phyloP scores from a whole-genome alignment of 2,329 filamentous ascomycete genomes.

The Blastomyces silverae region DNA sequence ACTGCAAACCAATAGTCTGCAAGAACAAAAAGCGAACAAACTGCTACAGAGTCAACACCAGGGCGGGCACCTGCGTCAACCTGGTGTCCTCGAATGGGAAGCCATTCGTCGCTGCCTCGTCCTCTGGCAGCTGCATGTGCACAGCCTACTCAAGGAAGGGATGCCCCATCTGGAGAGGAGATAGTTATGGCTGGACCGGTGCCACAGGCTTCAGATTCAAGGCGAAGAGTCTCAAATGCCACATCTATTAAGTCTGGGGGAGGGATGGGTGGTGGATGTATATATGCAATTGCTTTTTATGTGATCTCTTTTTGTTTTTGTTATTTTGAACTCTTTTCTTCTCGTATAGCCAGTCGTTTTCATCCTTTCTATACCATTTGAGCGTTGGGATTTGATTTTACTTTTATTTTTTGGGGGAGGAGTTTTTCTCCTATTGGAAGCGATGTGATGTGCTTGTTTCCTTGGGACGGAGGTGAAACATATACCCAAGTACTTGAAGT shows the following conservation, averaged over 20 bases:
- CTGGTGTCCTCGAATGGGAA: conserved; percentile 2
- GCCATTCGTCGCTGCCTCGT: conserved; percentile 6
- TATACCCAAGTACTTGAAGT: not conserved
- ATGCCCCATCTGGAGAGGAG: conserved; percentile 1
- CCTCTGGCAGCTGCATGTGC: not conserved
- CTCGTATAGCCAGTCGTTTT: not conserved
- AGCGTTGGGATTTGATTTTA: not conserved
- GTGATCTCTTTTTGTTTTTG: not conserved
- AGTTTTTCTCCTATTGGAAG: not conserved
- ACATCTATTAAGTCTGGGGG: not conserved
- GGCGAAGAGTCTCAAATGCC: not conserved
- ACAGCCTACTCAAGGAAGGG: not conserved
- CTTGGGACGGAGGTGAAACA: not conserved
- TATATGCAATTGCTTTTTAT: not conserved
- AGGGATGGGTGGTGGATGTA: not conserved
- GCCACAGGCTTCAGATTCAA: not conserved
- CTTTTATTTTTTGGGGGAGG: not conserved
- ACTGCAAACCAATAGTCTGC: not conserved
- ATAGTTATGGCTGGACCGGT: not conserved
- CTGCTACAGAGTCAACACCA: not conserved
- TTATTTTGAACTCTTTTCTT: not conserved
- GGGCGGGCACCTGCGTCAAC: conserved; percentile 6
- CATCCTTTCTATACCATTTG: not conserved
- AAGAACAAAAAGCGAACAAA: conserved; percentile 2
- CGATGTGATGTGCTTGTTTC: not conserved